Evolutionary conservation across 257 asterid genomes (phyloP).

Genomic region (Petunia secreta): DNA sequence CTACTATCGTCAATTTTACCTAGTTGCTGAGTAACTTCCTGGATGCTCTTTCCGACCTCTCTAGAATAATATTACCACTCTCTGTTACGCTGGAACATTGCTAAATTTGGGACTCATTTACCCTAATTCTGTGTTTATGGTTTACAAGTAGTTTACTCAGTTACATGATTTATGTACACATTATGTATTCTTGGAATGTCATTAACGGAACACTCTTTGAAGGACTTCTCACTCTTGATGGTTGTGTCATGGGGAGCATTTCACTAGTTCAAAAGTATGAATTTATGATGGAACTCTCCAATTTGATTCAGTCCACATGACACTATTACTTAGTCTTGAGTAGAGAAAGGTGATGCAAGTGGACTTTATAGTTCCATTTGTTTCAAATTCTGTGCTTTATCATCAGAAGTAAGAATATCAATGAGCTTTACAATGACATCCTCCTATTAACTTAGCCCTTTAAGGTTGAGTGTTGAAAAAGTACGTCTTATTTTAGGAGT

Average conservation of each 20-base stretch:
- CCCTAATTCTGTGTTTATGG: background rate
- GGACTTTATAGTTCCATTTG: slow-evolving; percentile 23
- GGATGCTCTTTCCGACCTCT: slow-evolving; percentile 7
- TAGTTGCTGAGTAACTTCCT: slow-evolving; percentile 18
- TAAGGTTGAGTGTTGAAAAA: too few relatives aligned
- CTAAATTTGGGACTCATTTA: background rate
- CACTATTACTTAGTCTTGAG: slow-evolving; percentile 14
- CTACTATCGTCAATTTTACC: slow-evolving; percentile 14
- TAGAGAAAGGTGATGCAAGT: slow-evolving; percentile 13
- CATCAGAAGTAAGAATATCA: slow-evolving; percentile 5
- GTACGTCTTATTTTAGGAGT: background rate
- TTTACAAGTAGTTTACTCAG: too few relatives aligned
- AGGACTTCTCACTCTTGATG: slow-evolving; percentile 1
- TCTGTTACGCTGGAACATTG: background rate
- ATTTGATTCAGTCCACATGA: background rate
- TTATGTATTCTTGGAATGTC: slow-evolving; percentile 16
- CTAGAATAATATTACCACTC: background rate
- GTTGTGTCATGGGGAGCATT: background rate
- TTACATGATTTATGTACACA: background rate
- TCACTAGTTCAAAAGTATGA: slow-evolving; percentile 8
- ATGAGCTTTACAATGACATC: slow-evolving; percentile 2
- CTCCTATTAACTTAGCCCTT: background rate
- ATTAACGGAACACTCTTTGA: slow-evolving; percentile 12
- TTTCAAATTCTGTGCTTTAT: slow-evolving; percentile 1
- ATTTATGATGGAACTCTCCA: slow-evolving; percentile 6